Percentiles rank a stretch among this genome's conserved stretches.
phyloP scores from a whole-genome alignment of 768 basidiomycete genomes.

The Tephrocybe sp. region DNA sequence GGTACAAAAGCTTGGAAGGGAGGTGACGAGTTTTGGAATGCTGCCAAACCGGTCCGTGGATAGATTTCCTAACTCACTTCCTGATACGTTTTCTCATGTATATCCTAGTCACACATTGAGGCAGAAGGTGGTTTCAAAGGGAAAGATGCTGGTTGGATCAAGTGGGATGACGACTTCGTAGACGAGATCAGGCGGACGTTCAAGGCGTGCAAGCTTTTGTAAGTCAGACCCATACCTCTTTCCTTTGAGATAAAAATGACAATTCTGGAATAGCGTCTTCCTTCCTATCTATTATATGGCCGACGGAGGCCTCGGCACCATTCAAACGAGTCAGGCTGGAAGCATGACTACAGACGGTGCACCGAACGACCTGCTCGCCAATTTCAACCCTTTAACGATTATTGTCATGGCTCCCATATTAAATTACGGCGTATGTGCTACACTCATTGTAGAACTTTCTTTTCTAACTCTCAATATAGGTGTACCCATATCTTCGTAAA shows the following conservation, averaged over 20 bases:
- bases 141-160: constrained; percentile 17
- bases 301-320: constrained; percentile 27
- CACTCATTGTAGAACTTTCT: not conserved
- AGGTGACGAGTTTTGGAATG: constrained; percentile 25
- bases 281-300: constrained; percentile 28
- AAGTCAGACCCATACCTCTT: not conserved
- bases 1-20: constrained; percentile 20
- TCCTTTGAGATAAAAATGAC: not conserved
- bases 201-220: constrained; percentile 30
- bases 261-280: constrained; percentile 15
- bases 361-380: constrained; percentile 29
- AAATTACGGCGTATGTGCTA: constrained; percentile 18
- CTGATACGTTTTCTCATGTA: not conserved
- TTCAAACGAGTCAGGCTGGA: constrained; percentile 26
- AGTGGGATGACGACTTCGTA: constrained; percentile 32
- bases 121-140: constrained; percentile 15
- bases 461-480: not conserved
- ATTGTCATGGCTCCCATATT: constrained; percentile 27
- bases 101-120: constrained; percentile 17
- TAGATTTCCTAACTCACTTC: not conserved
- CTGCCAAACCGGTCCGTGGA: constrained; percentile 22
- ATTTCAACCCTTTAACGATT: constrained; percentile 32
- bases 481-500: constrained; percentile 29
- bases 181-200: constrained; percentile 29
- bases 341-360: constrained; percentile 29